Conservation (phyloP, 352 stramenopile genomes). For the Globisporangium nagaii region DNA sequence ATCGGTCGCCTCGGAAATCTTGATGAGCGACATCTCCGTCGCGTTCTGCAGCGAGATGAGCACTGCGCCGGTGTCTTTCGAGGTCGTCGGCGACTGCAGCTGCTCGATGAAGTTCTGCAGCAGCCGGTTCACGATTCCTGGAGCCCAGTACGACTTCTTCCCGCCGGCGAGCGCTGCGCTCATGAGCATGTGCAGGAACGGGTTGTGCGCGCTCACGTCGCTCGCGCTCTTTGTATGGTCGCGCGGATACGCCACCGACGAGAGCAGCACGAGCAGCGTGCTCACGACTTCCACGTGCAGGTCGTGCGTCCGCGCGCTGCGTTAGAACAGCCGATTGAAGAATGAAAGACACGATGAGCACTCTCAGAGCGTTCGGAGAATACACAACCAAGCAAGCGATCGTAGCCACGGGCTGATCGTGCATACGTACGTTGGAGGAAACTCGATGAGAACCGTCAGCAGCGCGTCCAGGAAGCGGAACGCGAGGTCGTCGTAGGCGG, state of each 20-base stretch:
- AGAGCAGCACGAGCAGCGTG: conserved; percentile 62
- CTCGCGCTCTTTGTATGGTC: conserved; percentile 38
- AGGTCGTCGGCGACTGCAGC: conserved; percentile 23
- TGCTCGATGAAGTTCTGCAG: conserved; percentile 62
- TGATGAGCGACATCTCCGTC: conserved; percentile 50
- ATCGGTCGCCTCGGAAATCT: conserved; percentile 45
- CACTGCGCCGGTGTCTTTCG: conserved; percentile 27
- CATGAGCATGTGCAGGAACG: conserved; percentile 71
- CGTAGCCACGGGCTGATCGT: neutral
- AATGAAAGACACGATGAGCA: too few species aligned
- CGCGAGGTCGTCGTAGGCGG: conserved; percentile 50
- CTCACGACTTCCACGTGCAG: conserved; percentile 76
- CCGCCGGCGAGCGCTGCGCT: conserved; percentile 15
- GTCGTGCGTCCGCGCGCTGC: conserved; percentile 48
- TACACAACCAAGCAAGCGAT: neutral
- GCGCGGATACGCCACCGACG: conserved; percentile 55
- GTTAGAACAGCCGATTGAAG: neutral
- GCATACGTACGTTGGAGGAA: conserved; percentile 43
- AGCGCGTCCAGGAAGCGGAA: conserved; percentile 64
- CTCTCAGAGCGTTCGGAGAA: too few species aligned
- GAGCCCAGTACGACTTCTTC: conserved; percentile 45
- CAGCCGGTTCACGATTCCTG: conserved; percentile 44
- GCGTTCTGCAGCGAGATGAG: conserved; percentile 35
- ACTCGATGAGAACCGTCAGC: conserved; percentile 52
- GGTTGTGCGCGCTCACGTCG: conserved; percentile 46